Evolutionary conservation across 73 alveolate genomes (phyloP).

Genomic region (Paramecium octaurelia): DNA sequence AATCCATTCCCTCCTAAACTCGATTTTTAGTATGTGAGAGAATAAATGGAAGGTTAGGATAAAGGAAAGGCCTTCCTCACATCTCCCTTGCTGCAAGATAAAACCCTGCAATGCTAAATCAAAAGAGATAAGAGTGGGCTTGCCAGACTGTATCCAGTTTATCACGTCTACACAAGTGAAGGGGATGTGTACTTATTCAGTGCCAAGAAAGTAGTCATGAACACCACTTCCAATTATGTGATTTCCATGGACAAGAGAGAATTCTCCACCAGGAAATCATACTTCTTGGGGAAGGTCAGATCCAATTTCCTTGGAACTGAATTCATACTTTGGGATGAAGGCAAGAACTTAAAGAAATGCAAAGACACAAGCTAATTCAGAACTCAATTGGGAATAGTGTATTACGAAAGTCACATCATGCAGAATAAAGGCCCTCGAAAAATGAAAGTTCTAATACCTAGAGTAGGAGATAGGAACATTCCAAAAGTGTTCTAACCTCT

Average conservation of each 20-base stretch:
- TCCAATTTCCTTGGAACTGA: slow-evolving; percentile 92
- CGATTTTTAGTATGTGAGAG: not conserved
- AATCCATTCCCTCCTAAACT: slow-evolving; percentile 34
- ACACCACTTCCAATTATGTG: slow-evolving; percentile 80
- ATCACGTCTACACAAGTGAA: slow-evolving; percentile 74
- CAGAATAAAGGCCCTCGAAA: slow-evolving; percentile 91
- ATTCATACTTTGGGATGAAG: slow-evolving; percentile 78
- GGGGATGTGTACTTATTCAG: slow-evolving; percentile 77
- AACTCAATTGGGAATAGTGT: slow-evolving; percentile 73
- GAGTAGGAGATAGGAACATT: slow-evolving; percentile 58
- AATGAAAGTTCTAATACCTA: slow-evolving; percentile 81
- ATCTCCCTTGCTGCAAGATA: slow-evolving; percentile 55
- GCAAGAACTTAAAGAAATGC: slow-evolving; percentile 79
- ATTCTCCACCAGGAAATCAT: slow-evolving; percentile 65
- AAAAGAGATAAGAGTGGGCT: slow-evolving; percentile 80
- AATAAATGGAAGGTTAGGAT: not conserved
- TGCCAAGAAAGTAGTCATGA: slow-evolving; percentile 84
- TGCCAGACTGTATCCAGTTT: slow-evolving; percentile 78
- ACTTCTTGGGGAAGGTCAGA: slow-evolving; percentile 80
- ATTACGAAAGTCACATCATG: slow-evolving; percentile 87
- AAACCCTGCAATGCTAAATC: slow-evolving; percentile 72
- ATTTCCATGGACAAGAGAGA: slow-evolving; percentile 74
- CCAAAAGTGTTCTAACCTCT: slow-evolving; percentile 67
- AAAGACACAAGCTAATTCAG: slow-evolving; percentile 67
- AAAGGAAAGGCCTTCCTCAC: slow-evolving; percentile 63